phyloP scores from a whole-genome alignment of 2,329 filamentous ascomycete genomes.

The Plectosphaerella sp. region DNA sequence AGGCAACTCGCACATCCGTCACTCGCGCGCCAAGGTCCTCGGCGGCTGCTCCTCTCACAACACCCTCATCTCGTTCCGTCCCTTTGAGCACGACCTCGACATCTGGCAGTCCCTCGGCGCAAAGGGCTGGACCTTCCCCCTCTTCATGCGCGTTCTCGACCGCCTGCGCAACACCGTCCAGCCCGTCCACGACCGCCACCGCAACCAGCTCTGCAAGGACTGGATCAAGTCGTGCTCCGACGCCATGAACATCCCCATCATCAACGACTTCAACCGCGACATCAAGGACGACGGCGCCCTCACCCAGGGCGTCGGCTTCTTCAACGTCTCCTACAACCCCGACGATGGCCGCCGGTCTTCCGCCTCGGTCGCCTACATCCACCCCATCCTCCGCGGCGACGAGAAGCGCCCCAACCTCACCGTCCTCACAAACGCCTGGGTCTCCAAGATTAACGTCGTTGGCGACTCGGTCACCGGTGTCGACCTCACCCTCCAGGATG shows the following conservation, averaged over 20 bases:
- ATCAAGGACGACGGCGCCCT: conserved; percentile 71
- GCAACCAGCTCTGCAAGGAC: conserved; percentile 87
- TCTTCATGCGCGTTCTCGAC: conserved; percentile 75
- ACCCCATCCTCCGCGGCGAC: conserved; percentile 79
- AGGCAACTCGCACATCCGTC: conserved; percentile 88
- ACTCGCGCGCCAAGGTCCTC: conserved; percentile 87
- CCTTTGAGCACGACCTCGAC: conserved; percentile 83
- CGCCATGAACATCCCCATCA: conserved; percentile 73
- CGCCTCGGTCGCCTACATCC: conserved; percentile 87
- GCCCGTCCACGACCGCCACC: conserved; percentile 78
- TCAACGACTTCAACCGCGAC: conserved; percentile 82
- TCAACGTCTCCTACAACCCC: conserved; percentile 87
- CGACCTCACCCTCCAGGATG: conserved; percentile 56
- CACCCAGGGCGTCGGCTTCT: conserved; percentile 78
- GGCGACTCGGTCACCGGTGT: conserved; percentile 70
- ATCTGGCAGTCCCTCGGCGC: conserved; percentile 80
- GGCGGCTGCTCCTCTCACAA: conserved; percentile 93
- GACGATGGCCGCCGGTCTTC: conserved; percentile 81
- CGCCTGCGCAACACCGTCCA: conserved; percentile 87
- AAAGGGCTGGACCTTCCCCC: conserved; percentile 82
- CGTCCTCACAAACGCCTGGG: conserved; percentile 83
- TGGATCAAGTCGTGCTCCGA: conserved; percentile 79
- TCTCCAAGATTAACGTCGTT: conserved; percentile 72
- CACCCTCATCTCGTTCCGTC: conserved; percentile 87
- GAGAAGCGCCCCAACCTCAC: conserved; percentile 82